Evolutionary conservation across 75 land plant species (phyloP).

Genomic region (Cupressus sempervirens): DNA sequence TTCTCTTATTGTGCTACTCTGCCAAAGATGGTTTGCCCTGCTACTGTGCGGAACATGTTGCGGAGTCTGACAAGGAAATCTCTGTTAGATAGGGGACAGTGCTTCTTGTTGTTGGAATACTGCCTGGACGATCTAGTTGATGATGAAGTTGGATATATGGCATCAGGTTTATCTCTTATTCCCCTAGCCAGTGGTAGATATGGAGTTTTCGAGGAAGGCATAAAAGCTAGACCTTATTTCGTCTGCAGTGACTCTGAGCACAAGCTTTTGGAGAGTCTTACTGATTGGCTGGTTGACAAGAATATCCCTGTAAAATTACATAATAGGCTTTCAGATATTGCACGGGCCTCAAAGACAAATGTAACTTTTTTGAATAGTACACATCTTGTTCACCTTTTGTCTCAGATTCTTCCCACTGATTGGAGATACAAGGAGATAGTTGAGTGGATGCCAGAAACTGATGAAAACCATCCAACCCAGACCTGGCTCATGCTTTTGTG

Average conservation of each 20-base stretch:
- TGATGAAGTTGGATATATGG: slow-evolving; percentile 55
- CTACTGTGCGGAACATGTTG: slow-evolving; percentile 46
- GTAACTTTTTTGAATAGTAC: slow-evolving; percentile 32
- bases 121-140: slow-evolving; percentile 78
- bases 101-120: slow-evolving; percentile 70
- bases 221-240: slow-evolving; percentile 38
- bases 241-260: slow-evolving; percentile 66
- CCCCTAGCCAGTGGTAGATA: slow-evolving; percentile 69
- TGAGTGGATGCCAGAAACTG: slow-evolving; percentile 50
- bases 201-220: slow-evolving; percentile 50
- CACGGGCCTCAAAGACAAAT: slow-evolving; percentile 51
- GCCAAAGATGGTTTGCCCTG: slow-evolving; percentile 57
- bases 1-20: slow-evolving; percentile 27
- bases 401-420: slow-evolving; percentile 62
- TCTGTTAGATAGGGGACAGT: slow-evolving; percentile 26
- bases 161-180: slow-evolving; percentile 56
- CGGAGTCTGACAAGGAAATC: slow-evolving; percentile 18
- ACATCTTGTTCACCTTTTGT: slow-evolving; percentile 43
- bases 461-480: slow-evolving; percentile 31
- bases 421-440: slow-evolving; percentile 70
- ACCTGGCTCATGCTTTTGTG: slow-evolving; percentile 71
- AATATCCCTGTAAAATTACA: slow-evolving; percentile 39
- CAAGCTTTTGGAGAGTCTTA: slow-evolving; percentile 39
- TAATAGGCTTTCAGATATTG: slow-evolving; percentile 60
- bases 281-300: slow-evolving; percentile 57